Evolutionary conservation across 148 eudicot genomes (phyloP).

Genomic region (Silene conica): DNA sequence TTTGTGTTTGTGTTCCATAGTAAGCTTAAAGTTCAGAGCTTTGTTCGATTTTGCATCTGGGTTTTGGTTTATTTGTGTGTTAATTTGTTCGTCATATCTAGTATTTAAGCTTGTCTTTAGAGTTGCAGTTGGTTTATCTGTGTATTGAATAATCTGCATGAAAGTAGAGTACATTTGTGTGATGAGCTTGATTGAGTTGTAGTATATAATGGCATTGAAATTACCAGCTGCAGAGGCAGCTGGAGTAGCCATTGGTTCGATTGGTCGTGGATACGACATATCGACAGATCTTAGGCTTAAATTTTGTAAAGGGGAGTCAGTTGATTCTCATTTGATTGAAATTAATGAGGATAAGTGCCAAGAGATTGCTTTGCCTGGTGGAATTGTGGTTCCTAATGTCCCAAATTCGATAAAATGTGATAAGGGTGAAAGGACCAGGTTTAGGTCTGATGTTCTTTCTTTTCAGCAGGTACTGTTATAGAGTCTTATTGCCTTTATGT

Average conservation of each 20-base stretch:
- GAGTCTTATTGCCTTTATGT: not conserved
- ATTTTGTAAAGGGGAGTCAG: conserved; percentile 65
- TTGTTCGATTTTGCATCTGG: not conserved
- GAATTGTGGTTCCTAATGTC: conserved; percentile 55
- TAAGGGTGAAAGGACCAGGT: conserved; percentile 90
- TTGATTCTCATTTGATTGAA: conserved; percentile 59
- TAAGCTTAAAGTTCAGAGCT: no score
- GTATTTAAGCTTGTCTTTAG: not conserved
- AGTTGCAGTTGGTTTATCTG: not conserved
- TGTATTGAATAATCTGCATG: not conserved
- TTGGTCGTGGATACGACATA: conserved; percentile 83
- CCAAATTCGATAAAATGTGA: conserved; percentile 79
- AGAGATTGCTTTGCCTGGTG: conserved; percentile 76
- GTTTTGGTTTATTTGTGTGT: not conserved
- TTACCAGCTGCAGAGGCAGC: conserved; percentile 69
- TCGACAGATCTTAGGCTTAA: conserved; percentile 82
- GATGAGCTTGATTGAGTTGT: conserved; percentile 11
- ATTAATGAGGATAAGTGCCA: conserved; percentile 64
- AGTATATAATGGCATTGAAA: conserved; percentile 62
- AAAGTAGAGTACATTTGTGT: not conserved
- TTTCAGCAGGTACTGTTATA: conserved; percentile 72
- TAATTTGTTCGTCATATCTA: not conserved
- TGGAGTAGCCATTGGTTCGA: conserved; percentile 72
- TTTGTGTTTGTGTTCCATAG: not conserved
- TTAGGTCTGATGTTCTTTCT: conserved; percentile 82